These are phyloP conservation scores for Pyrus hybrid DNA, from an alignment of 331 rosid species.

Conservation along the genomic window DNA sequence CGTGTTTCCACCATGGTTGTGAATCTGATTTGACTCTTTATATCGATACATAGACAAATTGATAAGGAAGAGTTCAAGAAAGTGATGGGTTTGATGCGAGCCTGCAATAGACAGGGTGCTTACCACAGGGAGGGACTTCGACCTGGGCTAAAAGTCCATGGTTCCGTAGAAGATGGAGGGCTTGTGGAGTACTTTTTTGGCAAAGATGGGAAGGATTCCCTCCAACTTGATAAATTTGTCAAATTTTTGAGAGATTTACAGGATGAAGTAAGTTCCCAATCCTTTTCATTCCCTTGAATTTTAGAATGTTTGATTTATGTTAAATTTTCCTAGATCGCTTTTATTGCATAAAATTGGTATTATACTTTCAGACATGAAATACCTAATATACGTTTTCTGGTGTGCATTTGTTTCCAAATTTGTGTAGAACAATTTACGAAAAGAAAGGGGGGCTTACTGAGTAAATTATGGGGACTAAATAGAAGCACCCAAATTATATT, in stretches of 20 bases:
- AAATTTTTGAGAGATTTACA: conserved; percentile 57
- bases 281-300: not conserved
- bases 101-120: conserved; percentile 70
- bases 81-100: conserved; percentile 91
- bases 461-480: not conserved
- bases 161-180: conserved; percentile 84
- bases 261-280: conserved; percentile 45
- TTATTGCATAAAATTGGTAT: not conserved
- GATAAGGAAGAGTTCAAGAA: conserved; percentile 84
- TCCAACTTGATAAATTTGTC: conserved; percentile 57
- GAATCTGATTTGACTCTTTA: not conserved
- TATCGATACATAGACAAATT: conserved; percentile 42
- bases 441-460: not conserved
- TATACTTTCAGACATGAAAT: not conserved
- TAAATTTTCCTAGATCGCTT: not conserved
- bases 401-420: not conserved
- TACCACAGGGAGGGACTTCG: conserved; percentile 61
- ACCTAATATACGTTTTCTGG: not conserved
- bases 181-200: conserved; percentile 78
- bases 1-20: not conserved
- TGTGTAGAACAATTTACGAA: not conserved
- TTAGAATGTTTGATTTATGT: not conserved
- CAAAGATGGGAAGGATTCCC: conserved; percentile 53
- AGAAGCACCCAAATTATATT: not conserved
- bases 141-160: conserved; percentile 42